Base-by-base conservation (phyloP, 305 asterid genomes). In the Fraxinus baroniana region DNA sequence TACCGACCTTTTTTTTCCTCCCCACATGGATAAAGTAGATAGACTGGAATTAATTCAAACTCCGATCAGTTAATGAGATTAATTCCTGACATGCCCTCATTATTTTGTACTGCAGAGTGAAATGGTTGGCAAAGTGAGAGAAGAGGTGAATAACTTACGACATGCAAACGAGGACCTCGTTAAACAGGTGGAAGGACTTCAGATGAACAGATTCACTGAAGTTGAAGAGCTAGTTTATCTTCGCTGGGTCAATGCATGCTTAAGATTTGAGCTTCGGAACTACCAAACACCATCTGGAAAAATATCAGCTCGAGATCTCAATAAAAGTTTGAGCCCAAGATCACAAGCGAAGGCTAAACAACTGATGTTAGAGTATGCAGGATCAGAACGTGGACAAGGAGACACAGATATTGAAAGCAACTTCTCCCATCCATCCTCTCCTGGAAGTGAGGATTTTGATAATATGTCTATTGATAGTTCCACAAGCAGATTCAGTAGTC, bases 181-280 rank as follows among this genome's bases (percentile, higher is more conserved):
- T 18, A 97, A 92, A 85, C 99, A 94, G 88, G 98, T 97, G 17
- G 99, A 97, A 88, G 97, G 98, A 30, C 98, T 97, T 82, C 99
- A 97, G 83, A 93, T 93, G 96, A 97, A 94, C 85, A 88, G 99
- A 78, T 97, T 97, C 86, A 92, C 97, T 64, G 99, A 97, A 89
- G 99, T 97, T 1, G 98, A 97, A 86, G 99, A 97, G 90, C 91
- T 97, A 7, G 99, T 97, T 4, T 97, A 97, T 80, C 98, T 97
- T 80, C 99, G 99, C 79, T 97, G 99, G 99, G 97, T 97, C 39
- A 97, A 97, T 9, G 97, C 99, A 0, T 94, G 99, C 80, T 88
- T 97, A 81, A 88, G 98, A 84, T 97, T 76, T 15, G 99, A 97
- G 90, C 98, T 97, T 22, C 91, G 96, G 1, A 92, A 94, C 91